Evolutionary conservation across 345 rosid species (phyloP), one percentile per base, ranked within the genome.

Genomic region (Brassica incana): DNA sequence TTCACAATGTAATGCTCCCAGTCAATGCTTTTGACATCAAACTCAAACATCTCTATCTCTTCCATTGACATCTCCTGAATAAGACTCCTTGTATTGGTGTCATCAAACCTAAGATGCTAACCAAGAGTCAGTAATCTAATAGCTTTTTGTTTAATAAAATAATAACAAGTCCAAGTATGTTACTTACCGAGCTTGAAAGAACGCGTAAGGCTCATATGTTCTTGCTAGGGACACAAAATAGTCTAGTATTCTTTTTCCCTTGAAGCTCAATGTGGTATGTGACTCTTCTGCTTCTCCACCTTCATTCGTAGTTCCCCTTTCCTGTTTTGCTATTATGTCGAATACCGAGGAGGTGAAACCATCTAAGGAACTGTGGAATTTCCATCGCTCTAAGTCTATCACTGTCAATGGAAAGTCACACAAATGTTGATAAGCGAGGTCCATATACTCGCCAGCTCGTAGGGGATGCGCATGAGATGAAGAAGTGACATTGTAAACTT

Each of bases 1-100:
- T 80, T 73, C 6, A 58, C 30, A 30, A 88, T 50, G 76, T 80
- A 85, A 74, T 85, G 30, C 73, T 75, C 40, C 87, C 88, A 88
- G 50, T 82, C 77, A 59, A 87, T 75, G 77, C 62, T 35, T 35
- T 61, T 73, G n/a, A 72, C 6, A 59, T 87, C 79, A 1, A 84
- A 71, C 1, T 68, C 79, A 58, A 85, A 86, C 18, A 32, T 76
- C 18, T 30, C 63, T 67, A 6, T 65, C 79, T 86, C 91, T 74
- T 84, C 86, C 8, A 1, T 20, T 9, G 86, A 78, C 82, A 82
- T 40, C 4, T 78, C 78, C 8, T 70, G 60, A 15, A 82, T 68
- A 58, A 85, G 43, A 56, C 70, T 85, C 10, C 61, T 60, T 2
- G 72, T 77, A 25, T 84, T 84, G 14, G 25, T 69, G n/a, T 68